Percentiles rank a stretch among this genome's conserved stretches.
These are phyloP conservation scores for Aspergillus bridgeri DNA, from an alignment of 495 filamentous ascomycete species.

Conservation along the genomic window DNA sequence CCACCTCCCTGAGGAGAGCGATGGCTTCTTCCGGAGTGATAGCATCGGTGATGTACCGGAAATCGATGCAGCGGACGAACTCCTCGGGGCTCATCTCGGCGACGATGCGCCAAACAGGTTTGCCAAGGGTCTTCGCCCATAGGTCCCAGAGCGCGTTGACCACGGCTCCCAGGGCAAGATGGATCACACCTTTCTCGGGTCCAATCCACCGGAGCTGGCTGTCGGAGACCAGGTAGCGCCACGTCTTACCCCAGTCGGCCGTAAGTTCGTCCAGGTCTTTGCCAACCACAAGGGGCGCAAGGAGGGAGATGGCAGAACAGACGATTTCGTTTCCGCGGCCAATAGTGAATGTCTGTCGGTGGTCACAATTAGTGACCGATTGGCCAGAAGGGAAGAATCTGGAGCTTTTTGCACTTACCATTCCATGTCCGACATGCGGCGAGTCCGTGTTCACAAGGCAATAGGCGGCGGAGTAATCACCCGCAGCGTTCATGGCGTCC, in stretches of 20 bases:
- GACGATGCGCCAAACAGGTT: conserved; percentile 88
- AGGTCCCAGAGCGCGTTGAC: conserved; percentile 96
- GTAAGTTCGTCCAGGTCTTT: conserved; percentile 73
- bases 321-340: conserved; percentile 95
- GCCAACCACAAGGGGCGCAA: conserved; percentile 68
- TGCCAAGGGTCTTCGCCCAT: conserved; percentile 80
- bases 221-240: conserved; percentile 88
- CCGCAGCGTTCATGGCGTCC: conserved; percentile 95
- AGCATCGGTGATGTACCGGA: conserved; percentile 92
- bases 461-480: conserved; percentile 91
- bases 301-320: conserved; percentile 74
- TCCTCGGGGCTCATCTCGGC: conserved; percentile 86
- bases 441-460: conserved; percentile 85
- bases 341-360: conserved; percentile 84
- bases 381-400: neutral
- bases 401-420: conserved; percentile 52
- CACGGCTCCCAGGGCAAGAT: conserved; percentile 84
- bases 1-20: conserved; percentile 58
- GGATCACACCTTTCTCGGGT: conserved; percentile 92
- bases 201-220: conserved; percentile 92
- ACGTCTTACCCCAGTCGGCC: conserved; percentile 80
- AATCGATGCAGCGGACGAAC: conserved; percentile 84
- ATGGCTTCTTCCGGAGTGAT: conserved; percentile 83
- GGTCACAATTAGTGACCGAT: neutral
- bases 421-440: conserved; percentile 72